Conservation (phyloP, 495 filamentous ascomycete genomes). For the Podospora pseudocomata region DNA sequence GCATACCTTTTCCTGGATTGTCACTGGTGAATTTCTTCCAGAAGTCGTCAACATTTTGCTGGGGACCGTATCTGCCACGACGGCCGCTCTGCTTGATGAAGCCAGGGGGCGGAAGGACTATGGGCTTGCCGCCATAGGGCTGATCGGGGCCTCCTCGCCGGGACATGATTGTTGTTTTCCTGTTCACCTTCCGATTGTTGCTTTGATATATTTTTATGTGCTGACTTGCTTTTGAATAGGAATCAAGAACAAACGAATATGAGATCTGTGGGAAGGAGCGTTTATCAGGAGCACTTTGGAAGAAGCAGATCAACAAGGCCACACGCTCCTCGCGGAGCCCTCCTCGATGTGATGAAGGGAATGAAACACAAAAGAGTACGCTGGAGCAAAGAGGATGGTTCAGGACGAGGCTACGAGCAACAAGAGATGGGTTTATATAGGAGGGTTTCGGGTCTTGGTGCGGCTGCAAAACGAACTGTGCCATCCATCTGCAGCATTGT, state of each 20-base stretch:
- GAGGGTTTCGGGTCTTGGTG: not conserved
- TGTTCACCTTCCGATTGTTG: not conserved
- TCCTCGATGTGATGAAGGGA: not conserved
- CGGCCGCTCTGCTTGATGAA: not conserved
- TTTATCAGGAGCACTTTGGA: not conserved
- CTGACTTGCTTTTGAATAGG: not conserved
- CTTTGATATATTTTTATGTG: not conserved
- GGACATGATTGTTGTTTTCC: not conserved
- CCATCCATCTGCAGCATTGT: not conserved
- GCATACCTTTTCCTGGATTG: slow-evolving; percentile 50
- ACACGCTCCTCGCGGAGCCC: not conserved
- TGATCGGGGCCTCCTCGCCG: not conserved
- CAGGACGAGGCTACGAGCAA: not conserved
- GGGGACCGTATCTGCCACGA: slow-evolving; percentile 50
- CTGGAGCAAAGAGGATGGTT: not conserved
- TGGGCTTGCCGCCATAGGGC: not conserved
- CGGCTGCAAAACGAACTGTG: not conserved
- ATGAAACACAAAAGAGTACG: not conserved
- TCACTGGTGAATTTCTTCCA: slow-evolving; percentile 74
- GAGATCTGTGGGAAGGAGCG: not conserved
- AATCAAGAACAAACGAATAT: not conserved
- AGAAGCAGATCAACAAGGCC: not conserved
- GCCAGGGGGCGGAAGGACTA: not conserved
- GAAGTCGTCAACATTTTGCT: slow-evolving; percentile 70
- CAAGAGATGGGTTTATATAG: not conserved